Percentiles rank a stretch among this genome's conserved stretches.
Evolutionary conservation across 345 rosid genomes (phyloP).

Genomic region (Populus davidiana): DNA sequence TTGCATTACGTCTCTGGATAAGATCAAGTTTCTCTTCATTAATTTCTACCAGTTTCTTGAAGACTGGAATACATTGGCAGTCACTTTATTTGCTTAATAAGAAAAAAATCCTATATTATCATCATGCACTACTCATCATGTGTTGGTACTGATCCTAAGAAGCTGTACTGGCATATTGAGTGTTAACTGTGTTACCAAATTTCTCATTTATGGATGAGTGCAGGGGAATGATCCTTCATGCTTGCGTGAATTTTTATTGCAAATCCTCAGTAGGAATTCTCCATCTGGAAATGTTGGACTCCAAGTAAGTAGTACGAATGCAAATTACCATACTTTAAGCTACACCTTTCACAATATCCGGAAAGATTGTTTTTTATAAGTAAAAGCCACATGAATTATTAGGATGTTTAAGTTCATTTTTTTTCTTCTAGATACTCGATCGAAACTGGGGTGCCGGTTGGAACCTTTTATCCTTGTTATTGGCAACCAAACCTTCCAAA

Average conservation of each 20-base stretch:
- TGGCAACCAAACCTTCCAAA: conserved; percentile 69
- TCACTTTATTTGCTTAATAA: not conserved
- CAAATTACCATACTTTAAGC: not conserved
- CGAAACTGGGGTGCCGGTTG: conserved; percentile 96
- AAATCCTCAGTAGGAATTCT: conserved; percentile 53
- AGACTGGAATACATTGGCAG: not conserved
- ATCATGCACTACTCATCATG: not conserved
- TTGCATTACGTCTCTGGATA: not conserved
- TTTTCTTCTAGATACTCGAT: conserved; percentile 73
- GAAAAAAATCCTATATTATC: not conserved
- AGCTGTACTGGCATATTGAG: not conserved
- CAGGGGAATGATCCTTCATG: conserved; percentile 95
- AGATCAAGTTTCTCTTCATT: not conserved
- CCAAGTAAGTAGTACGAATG: conserved; percentile 50
- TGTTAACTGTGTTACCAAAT: not conserved
- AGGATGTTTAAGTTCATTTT: no score
- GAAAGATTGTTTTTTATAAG: not conserved
- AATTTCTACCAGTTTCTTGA: not conserved
- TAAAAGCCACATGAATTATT: no score
- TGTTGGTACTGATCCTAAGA: not conserved
- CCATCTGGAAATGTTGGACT: conserved; percentile 71
- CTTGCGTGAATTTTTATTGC: conserved; percentile 78
- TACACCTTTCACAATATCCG: not conserved
- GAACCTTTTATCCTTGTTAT: conserved; percentile 81
- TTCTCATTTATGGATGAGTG: not conserved